Evolutionary conservation across 2,329 filamentous ascomycete genomes (phyloP).

Genomic region (Hymenoscyphus occultus): DNA sequence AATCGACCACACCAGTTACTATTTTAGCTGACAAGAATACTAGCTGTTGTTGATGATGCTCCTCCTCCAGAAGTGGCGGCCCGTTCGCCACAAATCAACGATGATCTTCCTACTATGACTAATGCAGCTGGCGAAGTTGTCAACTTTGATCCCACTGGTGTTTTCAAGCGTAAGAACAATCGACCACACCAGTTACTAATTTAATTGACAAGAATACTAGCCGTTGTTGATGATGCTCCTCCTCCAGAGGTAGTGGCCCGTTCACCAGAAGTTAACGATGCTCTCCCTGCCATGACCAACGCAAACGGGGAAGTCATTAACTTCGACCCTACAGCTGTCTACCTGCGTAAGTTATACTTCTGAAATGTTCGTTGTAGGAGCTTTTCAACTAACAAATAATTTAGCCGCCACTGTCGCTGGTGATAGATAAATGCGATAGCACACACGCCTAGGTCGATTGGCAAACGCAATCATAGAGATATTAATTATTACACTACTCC

Average conservation of each 20-base stretch:
- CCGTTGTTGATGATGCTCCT: neutral
- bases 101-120: constrained; percentile 29
- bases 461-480: neutral
- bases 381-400: neutral
- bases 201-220: neutral
- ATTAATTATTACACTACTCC: neutral
- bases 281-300: constrained; percentile 29
- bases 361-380: too few relatives aligned
- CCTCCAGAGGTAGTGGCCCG: too few relatives aligned
- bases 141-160: constrained; percentile 25
- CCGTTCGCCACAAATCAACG: constrained; percentile 8
- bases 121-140: constrained; percentile 29
- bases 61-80: too few relatives aligned
- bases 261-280: constrained; percentile 17
- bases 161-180: constrained; percentile 24
- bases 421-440: neutral
- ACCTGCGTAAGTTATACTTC: constrained; percentile 20
- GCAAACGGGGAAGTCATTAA: constrained; percentile 27
- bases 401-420: constrained; percentile 8
- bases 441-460: neutral
- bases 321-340: constrained; percentile 28
- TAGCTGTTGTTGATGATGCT: neutral
- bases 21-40: neutral
- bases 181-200: neutral
- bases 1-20: neutral